Conservation (phyloP, 1,284 basidiomycete species). For the Cutaneotrichosporon mucoides region DNA sequence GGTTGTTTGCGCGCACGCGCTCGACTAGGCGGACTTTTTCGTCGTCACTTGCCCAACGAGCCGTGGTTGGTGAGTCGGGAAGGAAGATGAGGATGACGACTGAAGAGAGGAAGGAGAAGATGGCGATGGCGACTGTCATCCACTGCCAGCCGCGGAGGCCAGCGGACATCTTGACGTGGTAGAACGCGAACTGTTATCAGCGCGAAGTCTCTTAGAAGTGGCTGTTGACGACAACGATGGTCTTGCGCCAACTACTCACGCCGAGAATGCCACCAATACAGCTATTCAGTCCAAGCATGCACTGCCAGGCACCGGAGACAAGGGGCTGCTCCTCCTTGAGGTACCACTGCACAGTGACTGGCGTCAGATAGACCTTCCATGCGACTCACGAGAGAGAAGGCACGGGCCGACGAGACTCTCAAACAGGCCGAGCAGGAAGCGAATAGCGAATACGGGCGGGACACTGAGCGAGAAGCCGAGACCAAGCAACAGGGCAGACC, state of each 20-base stretch:
- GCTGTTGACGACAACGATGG: too few species aligned
- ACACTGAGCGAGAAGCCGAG: constrained; percentile 64
- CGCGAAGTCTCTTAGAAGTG: too few species aligned
- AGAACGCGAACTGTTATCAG: background rate
- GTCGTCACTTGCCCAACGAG: constrained; percentile 28
- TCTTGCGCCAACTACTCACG: background rate
- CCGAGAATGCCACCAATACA: constrained; percentile 7
- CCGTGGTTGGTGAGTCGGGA: constrained; percentile 32
- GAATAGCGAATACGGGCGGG: constrained; percentile 54
- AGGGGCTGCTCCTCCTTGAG: constrained; percentile 22
- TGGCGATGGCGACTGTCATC: constrained; percentile 24
- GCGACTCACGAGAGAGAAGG: constrained; percentile 12
- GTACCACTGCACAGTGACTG: constrained; percentile 30
- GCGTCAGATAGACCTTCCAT: background rate
- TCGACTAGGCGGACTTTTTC: constrained; percentile 33
- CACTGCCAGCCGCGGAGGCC: constrained; percentile 33
- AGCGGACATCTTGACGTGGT: background rate
- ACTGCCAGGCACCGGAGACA: constrained; percentile 7
- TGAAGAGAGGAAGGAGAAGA: constrained; percentile 15
- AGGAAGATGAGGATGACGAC: constrained; percentile 26
- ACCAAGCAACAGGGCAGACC: constrained; percentile 53
- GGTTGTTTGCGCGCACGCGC: constrained; percentile 35
- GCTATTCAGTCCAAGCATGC: constrained; percentile 16
- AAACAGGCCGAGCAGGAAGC: constrained; percentile 33
- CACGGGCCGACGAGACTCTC: constrained; percentile 32